Evolutionary conservation across 2,329 filamentous ascomycete genomes (phyloP).

Genomic region (Pseudogymnoascus sp.): DNA sequence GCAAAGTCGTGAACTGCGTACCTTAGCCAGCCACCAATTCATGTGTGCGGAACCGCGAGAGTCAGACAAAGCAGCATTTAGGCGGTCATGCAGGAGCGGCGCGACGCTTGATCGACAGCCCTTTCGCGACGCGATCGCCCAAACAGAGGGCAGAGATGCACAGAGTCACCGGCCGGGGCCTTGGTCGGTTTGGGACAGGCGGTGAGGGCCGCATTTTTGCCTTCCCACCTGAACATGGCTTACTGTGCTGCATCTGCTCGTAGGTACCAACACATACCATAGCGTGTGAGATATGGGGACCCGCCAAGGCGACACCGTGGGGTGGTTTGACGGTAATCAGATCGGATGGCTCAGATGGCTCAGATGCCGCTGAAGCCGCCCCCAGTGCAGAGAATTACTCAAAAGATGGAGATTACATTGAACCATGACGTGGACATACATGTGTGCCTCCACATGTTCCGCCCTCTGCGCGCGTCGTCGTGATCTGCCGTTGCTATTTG

Average conservation of each 20-base stretch:
- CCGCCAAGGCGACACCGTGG: not conserved
- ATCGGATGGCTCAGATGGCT: constrained; percentile 5
- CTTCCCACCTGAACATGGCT: not conserved
- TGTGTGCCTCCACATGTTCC: not conserved
- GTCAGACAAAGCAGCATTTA: constrained; percentile 1
- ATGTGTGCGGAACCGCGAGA: not conserved
- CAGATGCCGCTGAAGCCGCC: constrained; percentile 6
- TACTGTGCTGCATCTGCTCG: not conserved
- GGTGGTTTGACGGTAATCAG: constrained; percentile 2
- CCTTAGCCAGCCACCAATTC: constrained; percentile 5
- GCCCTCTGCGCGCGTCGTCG: not conserved
- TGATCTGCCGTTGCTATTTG: constrained; percentile 2
- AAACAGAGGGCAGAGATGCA: not conserved
- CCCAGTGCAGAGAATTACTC: not conserved
- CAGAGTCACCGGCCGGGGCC: not conserved
- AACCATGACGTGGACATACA: constrained; percentile 6
- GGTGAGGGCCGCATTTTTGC: constrained; percentile 1
- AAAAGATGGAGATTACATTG: not conserved
- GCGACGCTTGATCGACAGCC: constrained; percentile 2
- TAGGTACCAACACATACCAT: not conserved
- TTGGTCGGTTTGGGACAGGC: not conserved
- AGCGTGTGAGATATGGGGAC: not conserved
- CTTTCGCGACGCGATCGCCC: constrained; percentile 2
- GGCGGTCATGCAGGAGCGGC: constrained; percentile 2
- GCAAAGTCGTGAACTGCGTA: not conserved